These are phyloP conservation scores for Rhododendron molle DNA, from an alignment of 148 eudicot species.

Conservation along the genomic window DNA sequence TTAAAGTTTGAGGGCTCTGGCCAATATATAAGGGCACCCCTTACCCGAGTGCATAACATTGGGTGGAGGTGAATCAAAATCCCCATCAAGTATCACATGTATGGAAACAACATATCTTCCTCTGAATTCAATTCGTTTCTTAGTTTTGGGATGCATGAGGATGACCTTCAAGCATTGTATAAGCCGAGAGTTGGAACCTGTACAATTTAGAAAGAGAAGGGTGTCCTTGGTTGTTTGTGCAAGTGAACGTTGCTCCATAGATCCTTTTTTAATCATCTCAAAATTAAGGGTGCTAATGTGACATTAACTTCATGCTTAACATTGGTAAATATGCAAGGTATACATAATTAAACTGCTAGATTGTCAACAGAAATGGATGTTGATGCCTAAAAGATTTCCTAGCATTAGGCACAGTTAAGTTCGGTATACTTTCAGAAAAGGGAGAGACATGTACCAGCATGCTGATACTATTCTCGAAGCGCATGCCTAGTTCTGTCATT, in stretches of 20 bases:
- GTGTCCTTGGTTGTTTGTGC: background rate
- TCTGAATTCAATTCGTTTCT: background rate
- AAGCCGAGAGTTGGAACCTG: background rate
- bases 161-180: background rate
- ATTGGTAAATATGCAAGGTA: background rate
- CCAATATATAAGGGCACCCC: background rate
- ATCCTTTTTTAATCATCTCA: background rate
- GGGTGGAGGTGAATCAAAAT: background rate
- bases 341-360: background rate
- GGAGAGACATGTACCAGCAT: constrained; percentile 61
- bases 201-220: background rate
- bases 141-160: background rate
- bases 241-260: background rate
- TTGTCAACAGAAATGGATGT: background rate
- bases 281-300: background rate
- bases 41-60: background rate
- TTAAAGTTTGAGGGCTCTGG: background rate
- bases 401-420: background rate
- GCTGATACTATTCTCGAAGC: constrained; percentile 83
- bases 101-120: background rate
- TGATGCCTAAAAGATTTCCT: background rate
- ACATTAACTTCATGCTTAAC: background rate
- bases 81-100: background rate
- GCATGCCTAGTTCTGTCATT: constrained; percentile 87
- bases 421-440: background rate